Percentiles rank a stretch among this genome's conserved stretches.
Evolutionary conservation across 202 grass and related monocot species (phyloP).

Genomic region (Cymbopogon flexuosus): DNA sequence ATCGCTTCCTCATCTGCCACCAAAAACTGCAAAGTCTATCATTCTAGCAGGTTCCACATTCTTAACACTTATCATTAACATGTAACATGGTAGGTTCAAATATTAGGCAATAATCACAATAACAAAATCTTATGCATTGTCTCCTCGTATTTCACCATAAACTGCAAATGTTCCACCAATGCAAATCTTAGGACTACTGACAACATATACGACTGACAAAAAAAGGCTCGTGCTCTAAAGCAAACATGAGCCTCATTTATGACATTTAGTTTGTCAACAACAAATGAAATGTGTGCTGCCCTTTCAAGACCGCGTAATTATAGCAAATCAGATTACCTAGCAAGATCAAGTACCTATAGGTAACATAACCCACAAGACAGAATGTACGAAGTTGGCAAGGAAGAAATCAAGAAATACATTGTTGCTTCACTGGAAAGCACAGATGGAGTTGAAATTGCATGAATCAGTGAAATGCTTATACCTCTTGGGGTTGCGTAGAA

Average conservation of each 20-base stretch:
- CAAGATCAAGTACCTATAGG: neutral
- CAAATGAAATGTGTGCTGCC: neutral
- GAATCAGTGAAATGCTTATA: constrained; percentile 15
- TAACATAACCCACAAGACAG: neutral
- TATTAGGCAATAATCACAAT: neutral
- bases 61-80: neutral
- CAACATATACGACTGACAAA: neutral
- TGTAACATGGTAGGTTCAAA: neutral
- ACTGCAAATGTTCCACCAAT: neutral
- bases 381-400: neutral
- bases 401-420: too few species aligned
- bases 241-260: neutral
- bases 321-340: neutral
- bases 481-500: constrained; percentile 50
- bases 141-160: neutral
- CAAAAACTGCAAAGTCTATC: neutral
- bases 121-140: neutral
- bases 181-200: neutral
- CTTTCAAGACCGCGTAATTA: neutral
- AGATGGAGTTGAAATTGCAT: neutral
- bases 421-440: constrained; percentile 3
- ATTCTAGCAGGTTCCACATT: neutral
- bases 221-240: neutral
- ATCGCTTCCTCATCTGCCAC: neutral
- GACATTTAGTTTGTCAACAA: neutral